phyloP scores from a whole-genome alignment of 2,329 filamentous ascomycete species.

The Pseudogymnoascus sp. region DNA sequence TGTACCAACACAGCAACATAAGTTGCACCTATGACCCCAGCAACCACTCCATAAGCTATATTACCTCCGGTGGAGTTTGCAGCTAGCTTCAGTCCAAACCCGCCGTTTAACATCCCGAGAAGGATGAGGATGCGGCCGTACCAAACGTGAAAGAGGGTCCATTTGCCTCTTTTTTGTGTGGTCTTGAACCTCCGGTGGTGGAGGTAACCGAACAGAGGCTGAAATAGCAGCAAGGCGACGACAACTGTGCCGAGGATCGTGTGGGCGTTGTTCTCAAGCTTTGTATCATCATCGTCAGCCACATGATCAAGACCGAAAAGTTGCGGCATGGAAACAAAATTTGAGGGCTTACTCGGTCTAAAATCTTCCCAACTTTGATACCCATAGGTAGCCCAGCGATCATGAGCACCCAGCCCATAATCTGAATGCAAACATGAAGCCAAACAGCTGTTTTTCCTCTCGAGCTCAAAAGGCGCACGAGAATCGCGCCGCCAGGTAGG shows the following conservation, averaged over 20 bases:
- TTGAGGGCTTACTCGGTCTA: constrained; percentile 33
- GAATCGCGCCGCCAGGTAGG: constrained; percentile 51
- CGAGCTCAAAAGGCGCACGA: constrained; percentile 52
- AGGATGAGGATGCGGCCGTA: constrained; percentile 50
- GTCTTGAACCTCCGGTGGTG: constrained; percentile 49
- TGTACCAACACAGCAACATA: constrained; percentile 32
- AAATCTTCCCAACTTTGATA: constrained; percentile 37
- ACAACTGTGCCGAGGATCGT: constrained; percentile 49
- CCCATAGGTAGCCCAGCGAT: constrained; percentile 54
- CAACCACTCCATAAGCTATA: constrained; percentile 48
- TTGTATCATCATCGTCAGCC: constrained; percentile 49
- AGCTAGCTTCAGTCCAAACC: constrained; percentile 48
- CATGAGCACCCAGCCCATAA: constrained; percentile 46
- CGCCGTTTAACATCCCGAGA: constrained; percentile 55
- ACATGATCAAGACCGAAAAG: constrained; percentile 14
- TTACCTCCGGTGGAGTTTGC: constrained; percentile 33
- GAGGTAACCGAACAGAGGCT: constrained; percentile 48
- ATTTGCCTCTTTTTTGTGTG: constrained; percentile 37
- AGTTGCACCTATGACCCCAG: constrained; percentile 38
- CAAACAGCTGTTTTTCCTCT: constrained; percentile 21
- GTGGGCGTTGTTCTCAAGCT: constrained; percentile 31
- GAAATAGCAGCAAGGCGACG: constrained; percentile 44
- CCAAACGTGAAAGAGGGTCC: constrained; percentile 54
- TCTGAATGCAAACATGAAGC: constrained; percentile 50
- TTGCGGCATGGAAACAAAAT: constrained; percentile 10